Base-by-base conservation (phyloP, 169 alveolate species). In the Sarcocystis neurona region DNA sequence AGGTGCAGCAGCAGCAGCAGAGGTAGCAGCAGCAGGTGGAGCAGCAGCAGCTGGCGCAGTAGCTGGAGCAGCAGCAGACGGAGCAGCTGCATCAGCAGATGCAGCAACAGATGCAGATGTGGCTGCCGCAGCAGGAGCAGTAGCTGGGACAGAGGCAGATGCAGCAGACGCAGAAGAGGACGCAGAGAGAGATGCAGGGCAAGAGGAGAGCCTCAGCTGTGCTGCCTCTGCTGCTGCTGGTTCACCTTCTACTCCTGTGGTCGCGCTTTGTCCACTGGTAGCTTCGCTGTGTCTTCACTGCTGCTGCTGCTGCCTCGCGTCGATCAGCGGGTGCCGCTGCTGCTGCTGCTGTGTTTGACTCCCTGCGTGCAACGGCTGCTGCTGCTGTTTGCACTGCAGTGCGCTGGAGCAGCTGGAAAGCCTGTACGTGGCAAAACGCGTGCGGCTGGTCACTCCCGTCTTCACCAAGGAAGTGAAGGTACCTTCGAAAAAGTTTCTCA, bases 381-480 rank as follows among this genome's bases (percentile, higher is more conserved):
- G 6, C 15, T 15, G 60, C 60, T 6, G 6, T 48, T 15, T 15
- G 6, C 60, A 10, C 15, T 48, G 6, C 75, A 63, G 75, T 41
- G 75, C 75, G 37, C 8, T 63, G 10, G 75, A 63, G 3, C 75
- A 63, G n/a, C 75, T 63, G 75, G 75, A 63, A 43, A 43, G 37
- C 8, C 27, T 63, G n/a, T 63, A 30, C n/a, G 75, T 63, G 4
- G 75, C 46, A 0, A 63, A 12, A 43, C 75, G 75, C 5, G 44
- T 63, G 8, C 75, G 75, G 20, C 75, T 63, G 39, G 2, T 63
- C 18, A 37, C 32, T n/a, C 75, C 75, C 5, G 27, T 41, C 46
- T 41, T 63, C 37, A 63, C 27, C 20, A 43, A 63, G 43, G 75
- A 63, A 43, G 20, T 63, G 39, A 10, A n/a, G 8, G 75, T 63